Evolutionary conservation across 352 stramenopile species (phyloP).

Genomic region (Globisporangium canariense): DNA sequence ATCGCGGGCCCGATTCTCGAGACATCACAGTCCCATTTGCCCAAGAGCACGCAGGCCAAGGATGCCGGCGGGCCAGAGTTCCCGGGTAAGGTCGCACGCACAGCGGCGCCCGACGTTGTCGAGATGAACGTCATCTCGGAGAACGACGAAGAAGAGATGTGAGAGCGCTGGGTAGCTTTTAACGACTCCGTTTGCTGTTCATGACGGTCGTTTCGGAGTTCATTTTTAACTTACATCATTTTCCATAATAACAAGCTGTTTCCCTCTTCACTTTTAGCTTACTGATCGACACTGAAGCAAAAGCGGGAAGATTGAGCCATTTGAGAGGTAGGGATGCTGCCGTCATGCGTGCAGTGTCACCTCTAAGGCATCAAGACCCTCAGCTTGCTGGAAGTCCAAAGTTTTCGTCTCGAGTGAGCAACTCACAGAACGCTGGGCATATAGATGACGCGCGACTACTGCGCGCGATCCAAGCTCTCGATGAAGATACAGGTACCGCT

Average conservation of each 20-base stretch:
- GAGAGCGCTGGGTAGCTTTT: neutral
- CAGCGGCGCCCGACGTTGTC: conserved; percentile 40
- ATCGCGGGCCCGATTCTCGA: conserved; percentile 89
- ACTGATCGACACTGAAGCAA: neutral
- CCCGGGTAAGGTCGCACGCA: conserved; percentile 40
- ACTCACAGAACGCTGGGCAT: neutral
- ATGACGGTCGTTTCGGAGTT: neutral
- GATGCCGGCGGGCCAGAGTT: conserved; percentile 59
- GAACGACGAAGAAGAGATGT: conserved; percentile 70
- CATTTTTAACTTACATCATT: neutral
- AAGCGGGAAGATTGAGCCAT: neutral
- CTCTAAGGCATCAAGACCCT: neutral
- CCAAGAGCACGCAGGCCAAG: conserved; percentile 40
- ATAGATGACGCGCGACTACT: conserved; percentile 33
- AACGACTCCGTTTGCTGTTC: no score
- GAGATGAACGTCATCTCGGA: conserved; percentile 84
- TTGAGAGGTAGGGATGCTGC: neutral
- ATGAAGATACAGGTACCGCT: conserved; percentile 7
- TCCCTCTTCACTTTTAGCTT: neutral
- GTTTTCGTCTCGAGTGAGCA: neutral
- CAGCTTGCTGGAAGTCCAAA: neutral
- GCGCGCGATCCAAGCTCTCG: conserved; percentile 40
- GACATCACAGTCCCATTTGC: conserved; percentile 75
- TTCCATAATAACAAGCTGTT: neutral
- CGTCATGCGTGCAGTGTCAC: conserved; percentile 5